Evolutionary conservation across 176 grass and related monocot species (phyloP).

Genomic region (Bromus sterilis): DNA sequence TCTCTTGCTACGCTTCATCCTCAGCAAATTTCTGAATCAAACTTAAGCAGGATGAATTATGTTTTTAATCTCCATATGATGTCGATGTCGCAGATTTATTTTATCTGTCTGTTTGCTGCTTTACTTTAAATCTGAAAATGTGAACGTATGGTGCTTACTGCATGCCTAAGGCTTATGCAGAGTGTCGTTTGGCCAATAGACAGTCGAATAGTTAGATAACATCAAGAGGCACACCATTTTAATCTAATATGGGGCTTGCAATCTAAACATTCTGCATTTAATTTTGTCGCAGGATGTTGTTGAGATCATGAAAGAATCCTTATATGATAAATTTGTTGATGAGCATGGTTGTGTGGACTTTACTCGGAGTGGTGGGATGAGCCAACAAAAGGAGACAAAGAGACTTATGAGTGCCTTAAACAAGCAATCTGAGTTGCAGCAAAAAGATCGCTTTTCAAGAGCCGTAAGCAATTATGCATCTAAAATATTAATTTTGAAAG

Average conservation of each 20-base stretch:
- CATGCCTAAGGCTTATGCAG: not conserved
- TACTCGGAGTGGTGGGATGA: constrained; percentile 79
- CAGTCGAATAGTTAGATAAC: not conserved
- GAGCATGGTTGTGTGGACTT: constrained; percentile 71
- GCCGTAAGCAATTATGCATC: constrained; percentile 33
- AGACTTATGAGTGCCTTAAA: constrained; percentile 52
- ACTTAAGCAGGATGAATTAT: not conserved
- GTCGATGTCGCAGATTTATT: not conserved
- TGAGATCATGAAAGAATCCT: constrained; percentile 68
- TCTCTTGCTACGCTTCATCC: constrained; percentile 17
- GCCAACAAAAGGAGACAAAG: constrained; percentile 49
- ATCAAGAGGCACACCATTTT: not conserved
- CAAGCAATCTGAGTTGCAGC: constrained; percentile 60
- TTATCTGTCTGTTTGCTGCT: not conserved
- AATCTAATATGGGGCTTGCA: not conserved
- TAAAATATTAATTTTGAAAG: not conserved
- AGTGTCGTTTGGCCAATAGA: not conserved
- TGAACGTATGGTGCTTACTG: not conserved
- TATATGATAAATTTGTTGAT: constrained; percentile 87
- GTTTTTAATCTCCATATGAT: not conserved
- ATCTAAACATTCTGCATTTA: constrained; percentile 26
- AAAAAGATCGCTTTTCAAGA: constrained; percentile 68
- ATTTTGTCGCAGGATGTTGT: constrained; percentile 56
- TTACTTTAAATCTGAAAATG: constrained; percentile 15
- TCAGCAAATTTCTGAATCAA: not conserved